Evolutionary conservation across 1,284 basidiomycete species (phyloP), one percentile per base, ranked within the genome.

Genomic region (Melampsora larici-populina): DNA sequence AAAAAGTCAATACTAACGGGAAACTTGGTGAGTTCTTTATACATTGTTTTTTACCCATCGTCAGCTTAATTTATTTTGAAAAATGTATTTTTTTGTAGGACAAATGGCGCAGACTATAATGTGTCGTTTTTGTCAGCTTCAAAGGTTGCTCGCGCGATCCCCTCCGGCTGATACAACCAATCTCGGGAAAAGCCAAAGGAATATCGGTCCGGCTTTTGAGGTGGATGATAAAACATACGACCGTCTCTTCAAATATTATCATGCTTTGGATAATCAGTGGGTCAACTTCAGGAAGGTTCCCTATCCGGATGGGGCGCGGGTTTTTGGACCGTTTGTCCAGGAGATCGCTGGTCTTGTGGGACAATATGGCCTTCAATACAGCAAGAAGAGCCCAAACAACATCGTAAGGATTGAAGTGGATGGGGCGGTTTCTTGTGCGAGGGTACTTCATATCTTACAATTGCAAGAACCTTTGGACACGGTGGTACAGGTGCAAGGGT

Each of bases 1-100:
- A 63, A 31, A 72, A 72, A 46, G 43, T 72, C 46, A 60, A 46
- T 31, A 63, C 70, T 11, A 72, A 63, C 43, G 26, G 33, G 49
- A 29, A 62, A 17, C 24, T 64, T n/a, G 60, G 60, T 63, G 31
- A 29, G 58, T 63, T 21, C 48, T n/a, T n/a, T n/a, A n/a, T 55
- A 13, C 11, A 48, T 31, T 33, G 26, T 62, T 62, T 62, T 33
- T 21, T 24, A 18, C 40, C 21, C 26, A 9, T 8, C 40, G 29
- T 21, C 21, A 36, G 40, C 18, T n/a, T n/a, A n/a, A n/a, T n/a
- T n/a, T n/a, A n/a, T n/a, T 24, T 46, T 40, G 36, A 43, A 15
- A 13, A 26, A n/a, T n/a, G 31, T 18, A 11, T 63, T 63, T 63
- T n/a, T 15, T 31, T 24, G n/a, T 26, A 69, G 67, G 29, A 24